Evolutionary conservation across 2,329 filamentous ascomycete species (phyloP), one percentile per base, ranked within the genome.

Genomic region (Fusarium brachygibbosum): DNA sequence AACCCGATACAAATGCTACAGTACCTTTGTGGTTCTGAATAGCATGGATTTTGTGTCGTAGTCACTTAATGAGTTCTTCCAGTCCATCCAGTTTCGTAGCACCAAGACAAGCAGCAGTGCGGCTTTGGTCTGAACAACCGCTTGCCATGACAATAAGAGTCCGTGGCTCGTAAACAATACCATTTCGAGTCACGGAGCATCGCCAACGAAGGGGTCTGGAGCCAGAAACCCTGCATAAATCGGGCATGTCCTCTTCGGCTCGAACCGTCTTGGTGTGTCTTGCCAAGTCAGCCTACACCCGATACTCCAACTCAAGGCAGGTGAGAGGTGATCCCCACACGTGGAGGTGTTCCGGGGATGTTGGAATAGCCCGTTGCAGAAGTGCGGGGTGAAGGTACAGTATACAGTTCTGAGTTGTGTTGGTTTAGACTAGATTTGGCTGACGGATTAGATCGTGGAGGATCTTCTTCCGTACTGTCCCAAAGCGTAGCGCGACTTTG

Each of bases 391-490:
- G 63, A 45, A 31, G 34, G 34, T 31, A 12, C 23, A 34, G 31
- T 38, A 41, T 14, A 57, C 23, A 7, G 31, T 56, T 35, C 50
- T 32, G 17, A 19, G 17, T 37, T 53, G 34, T 35, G 52, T 52
- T 60, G 42, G 50, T 53, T n/a, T 19, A 28, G 48, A 38, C 34
- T 45, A n/a, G 25, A 35, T 19, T 40, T 29, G 45, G 21, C 31
- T 23, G 58, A 63, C 69, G 55, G 69, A 70, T 69, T 69, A 38
- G 58, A 69, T 59, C 51, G 60, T 74, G 72, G 72, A 74, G 60
- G 68, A 57, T 50, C 41, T 59, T 55, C 62, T 58, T 74, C 72
- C 72, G 72, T 63, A 40, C n/a, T 70, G 51, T 65, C 72, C 72
- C 52, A 73, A 74, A 67, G 45, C 59, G 71, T 70, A 41, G 19